These are phyloP conservation scores for Penicillium hesseltinei DNA, from an alignment of 2,329 filamentous ascomycete species.

Conservation along the genomic window DNA sequence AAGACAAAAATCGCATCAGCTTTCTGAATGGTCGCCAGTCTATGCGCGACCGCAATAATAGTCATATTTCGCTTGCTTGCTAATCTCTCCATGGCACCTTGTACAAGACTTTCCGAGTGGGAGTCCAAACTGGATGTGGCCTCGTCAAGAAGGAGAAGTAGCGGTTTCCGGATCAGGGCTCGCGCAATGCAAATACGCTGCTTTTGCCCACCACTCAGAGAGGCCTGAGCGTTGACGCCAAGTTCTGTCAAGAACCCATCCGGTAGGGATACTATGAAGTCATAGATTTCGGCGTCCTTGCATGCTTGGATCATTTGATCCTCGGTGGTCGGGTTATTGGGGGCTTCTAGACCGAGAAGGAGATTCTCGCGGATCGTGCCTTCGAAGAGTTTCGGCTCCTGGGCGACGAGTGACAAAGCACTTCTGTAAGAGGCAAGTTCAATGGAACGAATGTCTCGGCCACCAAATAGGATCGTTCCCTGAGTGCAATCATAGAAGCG, in stretches of 20 bases:
- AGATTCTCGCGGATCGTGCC: slow-evolving; percentile 51
- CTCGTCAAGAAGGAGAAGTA: slow-evolving; percentile 58
- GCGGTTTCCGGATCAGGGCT: slow-evolving; percentile 53
- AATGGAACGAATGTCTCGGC: slow-evolving; percentile 29
- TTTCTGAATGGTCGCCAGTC: slow-evolving; percentile 6
- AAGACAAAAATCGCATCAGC: slow-evolving; percentile 52
- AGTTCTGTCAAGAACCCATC: slow-evolving; percentile 52
- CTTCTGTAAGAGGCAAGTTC: slow-evolving; percentile 32
- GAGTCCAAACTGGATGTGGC: slow-evolving; percentile 63
- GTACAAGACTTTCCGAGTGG: slow-evolving; percentile 64
- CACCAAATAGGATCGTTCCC: slow-evolving; percentile 40
- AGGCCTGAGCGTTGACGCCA: slow-evolving; percentile 48
- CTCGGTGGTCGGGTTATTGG: slow-evolving; percentile 28
- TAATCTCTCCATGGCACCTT: slow-evolving; percentile 63
- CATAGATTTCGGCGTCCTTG: slow-evolving; percentile 52
- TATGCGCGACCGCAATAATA: slow-evolving; percentile 58
- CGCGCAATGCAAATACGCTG: slow-evolving; percentile 57
- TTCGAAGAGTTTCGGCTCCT: slow-evolving; percentile 48
- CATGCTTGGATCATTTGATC: slow-evolving; percentile 49
- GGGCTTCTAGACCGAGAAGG: slow-evolving; percentile 43
- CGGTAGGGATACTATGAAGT: slow-evolving; percentile 54
- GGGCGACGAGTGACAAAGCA: slow-evolving; percentile 37
- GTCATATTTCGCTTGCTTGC: slow-evolving; percentile 58
- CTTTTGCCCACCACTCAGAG: slow-evolving; percentile 55
- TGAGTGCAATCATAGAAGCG: slow-evolving; percentile 45